These are phyloP conservation scores for Exophiala sp. DNA, from an alignment of 2,329 filamentous ascomycete genomes.

Conservation along the genomic window DNA sequence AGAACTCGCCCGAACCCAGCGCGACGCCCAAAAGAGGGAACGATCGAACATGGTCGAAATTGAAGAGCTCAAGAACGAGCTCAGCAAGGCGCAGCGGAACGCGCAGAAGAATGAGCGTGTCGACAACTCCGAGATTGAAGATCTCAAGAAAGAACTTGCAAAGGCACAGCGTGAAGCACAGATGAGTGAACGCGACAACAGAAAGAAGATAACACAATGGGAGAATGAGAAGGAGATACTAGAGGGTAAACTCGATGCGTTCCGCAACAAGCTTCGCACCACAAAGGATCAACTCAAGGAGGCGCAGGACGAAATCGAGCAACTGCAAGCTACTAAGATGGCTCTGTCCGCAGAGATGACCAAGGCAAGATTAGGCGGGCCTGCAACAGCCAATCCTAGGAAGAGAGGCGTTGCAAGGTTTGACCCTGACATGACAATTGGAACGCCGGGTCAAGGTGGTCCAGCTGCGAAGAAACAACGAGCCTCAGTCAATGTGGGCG, in stretches of 20 bases:
- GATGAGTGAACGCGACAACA: conserved; percentile 45
- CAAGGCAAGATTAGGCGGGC: conserved; percentile 22
- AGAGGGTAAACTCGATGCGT: conserved; percentile 63
- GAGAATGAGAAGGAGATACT: conserved; percentile 59
- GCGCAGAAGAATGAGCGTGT: conserved; percentile 45
- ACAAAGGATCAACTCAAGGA: conserved; percentile 69
- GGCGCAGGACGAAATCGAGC: conserved; percentile 47
- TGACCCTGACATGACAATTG: conserved; percentile 44
- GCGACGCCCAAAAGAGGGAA: conserved; percentile 45
- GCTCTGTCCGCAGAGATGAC: conserved; percentile 30
- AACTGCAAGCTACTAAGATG: conserved; percentile 36
- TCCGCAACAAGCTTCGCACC: conserved; percentile 63
- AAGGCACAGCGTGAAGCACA: conserved; percentile 47
- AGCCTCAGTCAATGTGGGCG: conserved; percentile 60
- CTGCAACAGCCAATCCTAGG: conserved; percentile 30
- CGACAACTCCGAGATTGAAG: conserved; percentile 40
- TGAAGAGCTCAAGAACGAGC: conserved; percentile 46
- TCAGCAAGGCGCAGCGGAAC: conserved; percentile 49
- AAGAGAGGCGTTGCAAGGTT: conserved; percentile 42
- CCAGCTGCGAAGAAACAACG: conserved; percentile 51
- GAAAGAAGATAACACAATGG: conserved; percentile 55
- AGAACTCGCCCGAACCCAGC: conserved; percentile 48
- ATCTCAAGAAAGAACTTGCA: conserved; percentile 46
- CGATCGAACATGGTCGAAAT: conserved; percentile 42
- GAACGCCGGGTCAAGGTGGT: conserved; percentile 46